Conservation (phyloP, 768 basidiomycete genomes). For the Coprinopsis cinerea region DNA sequence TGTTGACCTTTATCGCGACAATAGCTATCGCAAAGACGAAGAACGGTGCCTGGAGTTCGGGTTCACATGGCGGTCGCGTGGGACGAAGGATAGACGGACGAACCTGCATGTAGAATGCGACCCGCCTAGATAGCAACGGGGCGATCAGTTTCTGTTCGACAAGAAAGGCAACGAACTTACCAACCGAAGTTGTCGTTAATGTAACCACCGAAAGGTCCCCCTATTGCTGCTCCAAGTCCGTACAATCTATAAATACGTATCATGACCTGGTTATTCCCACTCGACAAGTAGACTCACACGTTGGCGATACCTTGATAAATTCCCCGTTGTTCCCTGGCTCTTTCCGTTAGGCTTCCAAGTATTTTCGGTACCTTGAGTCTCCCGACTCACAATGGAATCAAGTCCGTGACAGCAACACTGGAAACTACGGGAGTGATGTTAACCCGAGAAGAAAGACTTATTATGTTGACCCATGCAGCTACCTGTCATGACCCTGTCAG, state of each 20-base stretch:
- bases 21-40: conserved; percentile 65
- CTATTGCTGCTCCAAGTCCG: conserved; percentile 76
- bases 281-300: conserved; percentile 46
- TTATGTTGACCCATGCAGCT: not conserved
- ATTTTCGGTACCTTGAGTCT: conserved; percentile 27
- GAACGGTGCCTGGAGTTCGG: conserved; percentile 58
- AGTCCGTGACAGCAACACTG: conserved; percentile 79
- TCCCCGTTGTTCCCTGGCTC: conserved; percentile 70
- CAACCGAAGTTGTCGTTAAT: conserved; percentile 82
- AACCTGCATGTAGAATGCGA: conserved; percentile 84
- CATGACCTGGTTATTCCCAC: not conserved
- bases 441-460: conserved; percentile 16
- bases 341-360: conserved; percentile 4
- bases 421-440: conserved; percentile 49
- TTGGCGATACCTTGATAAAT: conserved; percentile 90
- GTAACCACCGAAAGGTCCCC: conserved; percentile 80
- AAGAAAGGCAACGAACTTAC: conserved; percentile 36
- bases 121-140: conserved; percentile 49
- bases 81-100: conserved; percentile 13
- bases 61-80: conserved; percentile 2
- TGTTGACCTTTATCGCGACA: conserved; percentile 73
- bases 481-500: conserved; percentile 14
- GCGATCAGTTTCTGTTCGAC: conserved; percentile 6
- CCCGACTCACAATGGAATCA: conserved; percentile 66
- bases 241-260: conserved; percentile 48